Conservation (phyloP, 805 yeast species). For the Hanseniaspora lachancei region DNA sequence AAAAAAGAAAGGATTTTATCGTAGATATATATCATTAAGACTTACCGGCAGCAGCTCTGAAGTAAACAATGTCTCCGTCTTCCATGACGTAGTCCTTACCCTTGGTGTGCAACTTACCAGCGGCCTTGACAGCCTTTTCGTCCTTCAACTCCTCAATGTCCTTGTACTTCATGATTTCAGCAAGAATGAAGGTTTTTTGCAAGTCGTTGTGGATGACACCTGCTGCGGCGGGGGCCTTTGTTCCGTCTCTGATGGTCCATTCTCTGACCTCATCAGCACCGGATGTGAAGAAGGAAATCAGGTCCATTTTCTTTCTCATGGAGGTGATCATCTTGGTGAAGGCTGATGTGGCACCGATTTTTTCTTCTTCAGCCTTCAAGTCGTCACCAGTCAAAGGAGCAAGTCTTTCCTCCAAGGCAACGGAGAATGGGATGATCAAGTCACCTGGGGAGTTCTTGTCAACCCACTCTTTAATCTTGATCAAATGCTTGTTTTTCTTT, state of each 20-base stretch:
- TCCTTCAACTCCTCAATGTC: conserved; percentile 69
- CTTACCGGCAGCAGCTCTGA: conserved; percentile 91
- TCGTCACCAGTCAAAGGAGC: conserved; percentile 78
- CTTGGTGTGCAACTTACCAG: conserved; percentile 79
- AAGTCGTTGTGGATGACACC: conserved; percentile 95
- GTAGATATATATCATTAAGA: conserved; percentile 27
- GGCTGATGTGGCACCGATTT: conserved; percentile 59
- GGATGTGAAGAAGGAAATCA: conserved; percentile 89
- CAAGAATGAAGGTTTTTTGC: conserved; percentile 87
- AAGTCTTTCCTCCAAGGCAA: conserved; percentile 80
- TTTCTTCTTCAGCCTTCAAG: conserved; percentile 63
- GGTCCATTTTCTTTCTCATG: conserved; percentile 75
- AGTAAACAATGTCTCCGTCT: conserved; percentile 84
- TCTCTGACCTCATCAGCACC: conserved; percentile 96
- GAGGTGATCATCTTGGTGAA: conserved; percentile 73
- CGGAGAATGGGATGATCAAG: conserved; percentile 83
- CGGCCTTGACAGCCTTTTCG: conserved; percentile 69
- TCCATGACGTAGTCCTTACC: conserved; percentile 93
- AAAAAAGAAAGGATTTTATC: not conserved
- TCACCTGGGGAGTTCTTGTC: conserved; percentile 78
- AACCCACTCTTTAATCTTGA: conserved; percentile 81
- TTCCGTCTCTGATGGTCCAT: conserved; percentile 89
- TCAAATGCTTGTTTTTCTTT: conserved; percentile 76
- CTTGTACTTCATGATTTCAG: conserved; percentile 76
- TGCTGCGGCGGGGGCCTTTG: conserved; percentile 97